Conservation (phyloP, 257 asterid species). For the Solanum chmielewskii region DNA sequence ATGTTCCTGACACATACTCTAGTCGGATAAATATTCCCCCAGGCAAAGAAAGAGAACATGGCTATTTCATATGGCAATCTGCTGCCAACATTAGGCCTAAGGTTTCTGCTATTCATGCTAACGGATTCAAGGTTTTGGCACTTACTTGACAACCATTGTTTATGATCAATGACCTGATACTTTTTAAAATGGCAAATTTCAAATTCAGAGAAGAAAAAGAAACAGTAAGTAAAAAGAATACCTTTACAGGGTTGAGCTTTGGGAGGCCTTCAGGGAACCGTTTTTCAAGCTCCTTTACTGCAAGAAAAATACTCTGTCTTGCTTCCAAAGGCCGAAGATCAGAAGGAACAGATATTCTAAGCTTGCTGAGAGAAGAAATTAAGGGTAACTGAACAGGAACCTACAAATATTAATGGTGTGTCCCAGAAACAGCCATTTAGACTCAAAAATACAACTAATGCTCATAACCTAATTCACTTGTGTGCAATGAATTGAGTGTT, state of each 20-base stretch:
- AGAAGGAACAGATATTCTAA: conserved; percentile 70
- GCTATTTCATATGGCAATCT: neutral
- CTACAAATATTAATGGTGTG: conserved; percentile 21
- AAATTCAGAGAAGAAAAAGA: neutral
- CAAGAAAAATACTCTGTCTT: conserved; percentile 72
- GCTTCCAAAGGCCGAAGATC: conserved; percentile 87
- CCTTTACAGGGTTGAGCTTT: conserved; percentile 86
- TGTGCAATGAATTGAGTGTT: neutral
- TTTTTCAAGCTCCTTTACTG: conserved; percentile 74
- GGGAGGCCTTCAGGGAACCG: conserved; percentile 92
- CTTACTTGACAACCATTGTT: neutral
- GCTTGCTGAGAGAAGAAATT: conserved; percentile 79
- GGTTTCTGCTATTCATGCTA: neutral
- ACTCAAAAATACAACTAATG: neutral
- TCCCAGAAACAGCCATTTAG: neutral
- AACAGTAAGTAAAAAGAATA: conserved; percentile 2
- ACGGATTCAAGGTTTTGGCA: neutral
- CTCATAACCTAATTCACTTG: neutral
- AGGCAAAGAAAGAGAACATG: neutral
- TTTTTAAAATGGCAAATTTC: neutral
- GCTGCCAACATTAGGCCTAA: neutral
- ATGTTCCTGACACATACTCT: neutral
- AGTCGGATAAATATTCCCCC: neutral
- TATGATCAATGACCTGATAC: neutral
- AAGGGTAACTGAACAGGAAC: conserved; percentile 93